These are phyloP conservation scores for Psilocybe cubensis DNA, from an alignment of 768 basidiomycete genomes.

Conservation along the genomic window DNA sequence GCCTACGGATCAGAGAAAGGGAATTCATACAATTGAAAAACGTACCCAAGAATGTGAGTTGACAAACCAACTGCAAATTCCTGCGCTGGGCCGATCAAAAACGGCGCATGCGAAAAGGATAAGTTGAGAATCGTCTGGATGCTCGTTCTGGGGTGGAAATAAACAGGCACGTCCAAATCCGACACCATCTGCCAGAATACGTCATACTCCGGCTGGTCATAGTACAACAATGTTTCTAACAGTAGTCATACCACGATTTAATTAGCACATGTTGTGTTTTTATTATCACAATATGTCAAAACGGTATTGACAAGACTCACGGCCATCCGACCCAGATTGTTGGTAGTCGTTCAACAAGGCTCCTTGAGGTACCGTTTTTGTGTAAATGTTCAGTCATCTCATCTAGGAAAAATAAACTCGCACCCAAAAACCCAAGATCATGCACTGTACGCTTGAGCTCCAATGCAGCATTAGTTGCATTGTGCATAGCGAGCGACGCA, in stretches of 20 bases:
- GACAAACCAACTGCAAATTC: constrained; percentile 43
- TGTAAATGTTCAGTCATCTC: background rate
- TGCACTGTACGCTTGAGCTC: constrained; percentile 43
- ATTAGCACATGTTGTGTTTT: background rate
- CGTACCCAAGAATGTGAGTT: constrained; percentile 42
- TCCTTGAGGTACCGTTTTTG: constrained; percentile 20
- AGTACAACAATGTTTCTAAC: constrained; percentile 38
- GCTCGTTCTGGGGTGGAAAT: constrained; percentile 39
- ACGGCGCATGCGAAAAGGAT: constrained; percentile 36
- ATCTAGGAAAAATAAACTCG: background rate
- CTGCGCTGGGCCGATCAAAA: constrained; percentile 34
- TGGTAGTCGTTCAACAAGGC: constrained; percentile 49
- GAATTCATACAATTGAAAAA: background rate
- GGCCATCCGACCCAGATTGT: constrained; percentile 41
- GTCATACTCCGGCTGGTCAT: constrained; percentile 42
- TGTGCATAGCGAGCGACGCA: constrained; percentile 47
- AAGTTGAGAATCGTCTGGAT: constrained; percentile 27
- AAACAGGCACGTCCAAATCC: constrained; percentile 42
- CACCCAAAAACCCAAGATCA: constrained; percentile 44
- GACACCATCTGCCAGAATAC: constrained; percentile 41
- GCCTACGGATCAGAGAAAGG: background rate
- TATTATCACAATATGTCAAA: background rate
- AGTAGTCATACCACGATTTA: background rate
- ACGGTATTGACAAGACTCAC: constrained; percentile 25
- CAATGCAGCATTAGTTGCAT: constrained; percentile 41